Evolutionary conservation across 2,329 filamentous ascomycete species (phyloP), one percentile per base, ranked within the genome.

Genomic region (Alternaria conjuncta): DNA sequence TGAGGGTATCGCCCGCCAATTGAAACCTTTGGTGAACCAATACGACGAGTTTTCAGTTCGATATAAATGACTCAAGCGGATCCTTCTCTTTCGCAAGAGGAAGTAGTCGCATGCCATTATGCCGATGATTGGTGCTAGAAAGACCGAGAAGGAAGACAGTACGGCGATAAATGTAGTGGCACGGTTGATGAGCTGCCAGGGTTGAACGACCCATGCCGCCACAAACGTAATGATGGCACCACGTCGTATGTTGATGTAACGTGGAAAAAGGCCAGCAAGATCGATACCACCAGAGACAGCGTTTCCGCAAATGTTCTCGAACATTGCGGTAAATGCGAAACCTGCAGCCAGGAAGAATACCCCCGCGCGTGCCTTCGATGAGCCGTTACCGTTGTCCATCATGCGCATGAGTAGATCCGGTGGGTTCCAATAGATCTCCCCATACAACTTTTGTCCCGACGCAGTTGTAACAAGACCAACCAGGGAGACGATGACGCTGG

Each of bases 371-470:
- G 78, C 67, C 55, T 74, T 77, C 8, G 74, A 77, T 3, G 81
- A 81, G 2, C 80, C 82, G 6, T 83, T 74, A 0, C 82, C 82
- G 32, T 74, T 73, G 41, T 82, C 77, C 80, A 84, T 83, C 79
- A 83, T 82, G 6, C 79, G 75, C 77, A 82, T 79, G 3, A 84
- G 73, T 1, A 84, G 72, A 55, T 84, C 81, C 0, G 82, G 82
- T 4, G 81, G 82, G 57, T 83, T 84, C 77, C 78, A 80, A 46
- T 77, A 79, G 1, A 79, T 67, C 28, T 79, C 73, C 3, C 76
- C 75, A 36, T 80, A 80, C 1, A 79, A 77, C 55, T 78, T 77
- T 51, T 80, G 77, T 15, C 71, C 73, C 6, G 81, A 78, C 2
- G 81, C 76, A 12, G 82, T 82, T 3, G 82, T 81, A 8, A 79